Conservation (phyloP, 139 green algal genomes). For the Pseudopediastrum boryanum region DNA sequence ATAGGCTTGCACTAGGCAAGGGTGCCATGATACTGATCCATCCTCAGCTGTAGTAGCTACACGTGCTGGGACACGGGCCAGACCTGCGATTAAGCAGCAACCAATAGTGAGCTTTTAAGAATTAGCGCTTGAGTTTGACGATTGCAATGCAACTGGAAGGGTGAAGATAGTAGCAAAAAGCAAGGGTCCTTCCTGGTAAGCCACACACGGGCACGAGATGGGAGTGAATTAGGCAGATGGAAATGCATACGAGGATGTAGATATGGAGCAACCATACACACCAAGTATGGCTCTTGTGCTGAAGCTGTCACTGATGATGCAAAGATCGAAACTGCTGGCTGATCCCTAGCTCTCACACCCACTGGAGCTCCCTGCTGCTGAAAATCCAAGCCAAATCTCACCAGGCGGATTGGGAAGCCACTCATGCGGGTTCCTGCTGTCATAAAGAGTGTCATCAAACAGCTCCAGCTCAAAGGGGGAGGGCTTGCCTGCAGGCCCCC, state of each 20-base stretch:
- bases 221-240: no score
- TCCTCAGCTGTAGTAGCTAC: no score
- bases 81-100: no score
- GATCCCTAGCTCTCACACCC: neutral
- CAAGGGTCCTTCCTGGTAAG: no score
- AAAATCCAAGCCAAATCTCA: neutral
- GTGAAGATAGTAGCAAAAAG: no score
- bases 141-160: no score
- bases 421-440: slow-evolving; percentile 56
- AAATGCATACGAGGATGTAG: neutral
- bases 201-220: no score
- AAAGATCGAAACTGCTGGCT: neutral
- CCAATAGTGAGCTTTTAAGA: no score
- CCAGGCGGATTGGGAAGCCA: slow-evolving; percentile 66
- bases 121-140: no score
- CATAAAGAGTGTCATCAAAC: slow-evolving; percentile 78
- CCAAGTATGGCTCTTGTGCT: neutral
- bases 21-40: no score
- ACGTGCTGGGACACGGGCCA: no score
- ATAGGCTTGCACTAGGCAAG: no score
- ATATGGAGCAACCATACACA: neutral
- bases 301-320: neutral
- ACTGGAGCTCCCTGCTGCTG: neutral
- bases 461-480: slow-evolving; percentile 51
- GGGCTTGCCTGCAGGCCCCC: neutral